Base-by-base conservation (phyloP, 1,284 basidiomycete species). In the Malassezia brasiliensis region DNA sequence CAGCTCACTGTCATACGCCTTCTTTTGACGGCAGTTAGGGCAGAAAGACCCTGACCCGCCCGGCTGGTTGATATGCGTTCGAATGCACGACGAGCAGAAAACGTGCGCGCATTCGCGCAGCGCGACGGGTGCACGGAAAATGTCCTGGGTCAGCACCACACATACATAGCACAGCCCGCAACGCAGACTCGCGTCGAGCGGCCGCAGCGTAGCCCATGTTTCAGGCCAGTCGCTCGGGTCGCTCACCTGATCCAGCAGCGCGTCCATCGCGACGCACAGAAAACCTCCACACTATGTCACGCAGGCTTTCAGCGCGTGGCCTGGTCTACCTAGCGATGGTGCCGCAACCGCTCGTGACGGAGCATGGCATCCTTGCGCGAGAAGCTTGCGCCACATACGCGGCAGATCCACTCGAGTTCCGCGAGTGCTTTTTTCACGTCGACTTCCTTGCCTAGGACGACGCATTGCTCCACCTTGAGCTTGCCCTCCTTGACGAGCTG, bases 391-490 rank as follows among this genome's bases (percentile, higher is more conserved):
- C 64, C 61, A 30, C 65, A 67, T 14, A 56, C 51, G 47, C 72
- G 70, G 48, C 72, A 74, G 49, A 63, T 67, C 72, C 72, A 74
- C 54, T 74, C 72, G 15, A 67, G 59, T 22, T 68, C 65, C 1
- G 66, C 66, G 7, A 66, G 59, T n/a, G 62, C 66, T 51, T 67
- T 69, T 35, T 66, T 60, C 10, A 69, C 66, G 53, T 73, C 70
- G 17, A 74, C 71, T 56, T 74, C 72, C 42, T 72, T 72, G 47
- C 72, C 69, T 37, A 73, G 50, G 11, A 74, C 70, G 4, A 67
- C 52, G 35, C 69, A 73, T n/a, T 73, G 60, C 6, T 67, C 64
- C 31, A 69, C 48, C 12, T 48, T 63, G 15, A 74, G 44, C 36
- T 61, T 60, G 25, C 66, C 66, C 9, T 68, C 64, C 22, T 66